These are phyloP conservation scores for Colletotrichum higginsianum DNA, from an alignment of 2,329 filamentous ascomycete species.

Conservation along the genomic window DNA sequence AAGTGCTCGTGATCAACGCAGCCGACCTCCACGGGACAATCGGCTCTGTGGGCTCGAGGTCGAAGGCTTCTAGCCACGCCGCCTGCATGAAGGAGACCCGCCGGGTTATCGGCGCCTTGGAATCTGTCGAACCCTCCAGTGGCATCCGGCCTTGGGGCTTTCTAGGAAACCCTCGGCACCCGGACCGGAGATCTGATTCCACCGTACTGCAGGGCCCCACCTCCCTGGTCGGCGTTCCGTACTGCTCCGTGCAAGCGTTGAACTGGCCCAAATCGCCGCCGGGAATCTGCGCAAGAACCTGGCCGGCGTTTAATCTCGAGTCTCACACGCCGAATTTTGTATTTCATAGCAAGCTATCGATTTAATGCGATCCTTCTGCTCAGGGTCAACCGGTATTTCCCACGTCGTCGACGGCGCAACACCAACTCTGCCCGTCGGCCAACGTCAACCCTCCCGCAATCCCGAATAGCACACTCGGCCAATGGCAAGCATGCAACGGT, in stretches of 20 bases:
- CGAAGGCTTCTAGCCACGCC: conserved; percentile 61
- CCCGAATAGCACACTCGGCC: background rate
- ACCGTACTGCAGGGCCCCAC: conserved; percentile 72
- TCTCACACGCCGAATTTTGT: background rate
- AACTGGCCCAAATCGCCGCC: conserved; percentile 69
- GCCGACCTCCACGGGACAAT: background rate
- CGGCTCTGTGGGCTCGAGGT: background rate
- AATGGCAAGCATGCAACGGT: background rate
- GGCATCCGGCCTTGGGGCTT: conserved; percentile 69
- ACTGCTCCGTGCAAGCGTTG: conserved; percentile 60
- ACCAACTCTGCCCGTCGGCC: background rate
- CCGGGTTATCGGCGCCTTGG: conserved; percentile 70
- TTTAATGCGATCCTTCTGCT: background rate
- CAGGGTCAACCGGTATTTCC: background rate
- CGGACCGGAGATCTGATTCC: conserved; percentile 64
- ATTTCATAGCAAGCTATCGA: background rate
- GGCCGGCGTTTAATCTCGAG: background rate
- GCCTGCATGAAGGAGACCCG: conserved; percentile 69
- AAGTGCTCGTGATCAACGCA: background rate
- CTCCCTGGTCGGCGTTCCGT: conserved; percentile 61
- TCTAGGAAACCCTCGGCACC: conserved; percentile 68
- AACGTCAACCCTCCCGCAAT: background rate
- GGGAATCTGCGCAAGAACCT: conserved; percentile 53
- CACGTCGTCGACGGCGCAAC: no score
- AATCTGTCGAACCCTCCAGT: conserved; percentile 78